Percentiles rank a stretch among this genome's conserved stretches.
Conservation (phyloP, 2,329 filamentous ascomycete genomes). For the Dothiorella sarmentorum region DNA sequence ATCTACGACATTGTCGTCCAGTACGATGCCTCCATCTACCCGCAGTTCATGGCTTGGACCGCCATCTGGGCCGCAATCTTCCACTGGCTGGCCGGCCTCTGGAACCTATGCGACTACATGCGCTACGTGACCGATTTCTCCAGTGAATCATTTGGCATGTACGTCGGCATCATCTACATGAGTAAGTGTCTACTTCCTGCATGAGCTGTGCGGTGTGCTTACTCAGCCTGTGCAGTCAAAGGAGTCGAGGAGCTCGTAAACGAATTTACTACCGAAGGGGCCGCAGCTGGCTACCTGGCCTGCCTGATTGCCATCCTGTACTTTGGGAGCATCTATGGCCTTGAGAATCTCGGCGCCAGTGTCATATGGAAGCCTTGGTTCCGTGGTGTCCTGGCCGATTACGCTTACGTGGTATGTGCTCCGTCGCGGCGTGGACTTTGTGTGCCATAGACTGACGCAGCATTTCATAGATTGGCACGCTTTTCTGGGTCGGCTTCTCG, state of each 20-base stretch:
- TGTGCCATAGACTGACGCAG: background rate
- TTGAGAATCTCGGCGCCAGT: constrained; percentile 49
- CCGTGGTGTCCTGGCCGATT: constrained; percentile 50
- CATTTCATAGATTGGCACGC: constrained; percentile 42
- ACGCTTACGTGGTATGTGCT: constrained; percentile 46
- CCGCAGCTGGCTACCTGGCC: constrained; percentile 47
- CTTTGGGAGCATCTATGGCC: constrained; percentile 48
- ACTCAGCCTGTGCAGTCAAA: constrained; percentile 41
- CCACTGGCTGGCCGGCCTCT: constrained; percentile 54
- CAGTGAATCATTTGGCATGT: constrained; percentile 52
- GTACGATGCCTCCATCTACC: constrained; percentile 51
- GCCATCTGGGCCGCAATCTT: constrained; percentile 57
- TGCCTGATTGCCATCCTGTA: constrained; percentile 52
- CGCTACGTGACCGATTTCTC: constrained; percentile 58
- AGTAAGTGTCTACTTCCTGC: constrained; percentile 31
- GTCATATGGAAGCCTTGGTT: constrained; percentile 44
- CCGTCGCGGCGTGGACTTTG: background rate
- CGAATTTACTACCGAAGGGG: constrained; percentile 44
- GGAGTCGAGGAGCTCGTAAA: constrained; percentile 55
- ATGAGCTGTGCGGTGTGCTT: background rate
- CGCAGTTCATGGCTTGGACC: constrained; percentile 55
- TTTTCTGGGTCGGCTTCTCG: constrained; percentile 54
- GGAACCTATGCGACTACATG: constrained; percentile 57
- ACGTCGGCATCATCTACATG: constrained; percentile 57
- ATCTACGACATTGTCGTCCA: constrained; percentile 55